Conservation (phyloP, 106 monocot genomes). For the Xerophyta viscosa region DNA sequence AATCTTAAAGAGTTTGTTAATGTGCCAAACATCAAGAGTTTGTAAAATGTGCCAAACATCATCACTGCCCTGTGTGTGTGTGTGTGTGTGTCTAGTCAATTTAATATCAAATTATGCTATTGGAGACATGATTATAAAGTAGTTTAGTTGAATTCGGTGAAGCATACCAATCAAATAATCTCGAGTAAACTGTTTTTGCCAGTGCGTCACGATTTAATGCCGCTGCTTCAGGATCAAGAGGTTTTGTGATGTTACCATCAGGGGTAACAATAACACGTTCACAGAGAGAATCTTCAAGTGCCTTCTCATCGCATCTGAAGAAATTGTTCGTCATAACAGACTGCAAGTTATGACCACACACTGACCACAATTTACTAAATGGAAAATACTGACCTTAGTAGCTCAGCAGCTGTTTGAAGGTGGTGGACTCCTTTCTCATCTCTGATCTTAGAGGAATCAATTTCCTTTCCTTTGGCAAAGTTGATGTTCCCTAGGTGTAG, state of each 20-base stretch:
- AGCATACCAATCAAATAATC: slow-evolving; percentile 63
- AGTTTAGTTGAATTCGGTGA: too few relatives aligned
- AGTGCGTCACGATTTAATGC: slow-evolving; percentile 49
- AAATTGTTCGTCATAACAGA: too few relatives aligned
- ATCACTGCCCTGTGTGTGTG: too few relatives aligned
- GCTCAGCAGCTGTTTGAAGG: slow-evolving; percentile 30
- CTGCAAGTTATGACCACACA: too few relatives aligned
- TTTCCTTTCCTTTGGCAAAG: slow-evolving; percentile 37
- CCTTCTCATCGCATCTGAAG: slow-evolving; percentile 48
- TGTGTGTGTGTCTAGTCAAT: too few relatives aligned
- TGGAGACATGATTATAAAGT: too few relatives aligned
- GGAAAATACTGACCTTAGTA: slow-evolving; percentile 18
- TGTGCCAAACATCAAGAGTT: too few relatives aligned
- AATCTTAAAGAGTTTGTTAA: too few relatives aligned
- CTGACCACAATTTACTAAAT: background rate
- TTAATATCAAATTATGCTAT: too few relatives aligned
- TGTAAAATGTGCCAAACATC: too few relatives aligned
- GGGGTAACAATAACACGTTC: slow-evolving; percentile 64
- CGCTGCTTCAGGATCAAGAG: slow-evolving; percentile 52
- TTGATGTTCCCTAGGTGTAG: slow-evolving; percentile 49
- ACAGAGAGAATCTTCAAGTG: slow-evolving; percentile 54
- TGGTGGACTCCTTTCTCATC: slow-evolving; percentile 41
- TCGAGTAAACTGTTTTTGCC: slow-evolving; percentile 54
- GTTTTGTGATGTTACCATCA: slow-evolving; percentile 52
- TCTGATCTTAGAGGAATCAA: slow-evolving; percentile 39